phyloP scores from a whole-genome alignment of 2,329 filamentous ascomycete genomes.

The Clarireedia monteithiana region DNA sequence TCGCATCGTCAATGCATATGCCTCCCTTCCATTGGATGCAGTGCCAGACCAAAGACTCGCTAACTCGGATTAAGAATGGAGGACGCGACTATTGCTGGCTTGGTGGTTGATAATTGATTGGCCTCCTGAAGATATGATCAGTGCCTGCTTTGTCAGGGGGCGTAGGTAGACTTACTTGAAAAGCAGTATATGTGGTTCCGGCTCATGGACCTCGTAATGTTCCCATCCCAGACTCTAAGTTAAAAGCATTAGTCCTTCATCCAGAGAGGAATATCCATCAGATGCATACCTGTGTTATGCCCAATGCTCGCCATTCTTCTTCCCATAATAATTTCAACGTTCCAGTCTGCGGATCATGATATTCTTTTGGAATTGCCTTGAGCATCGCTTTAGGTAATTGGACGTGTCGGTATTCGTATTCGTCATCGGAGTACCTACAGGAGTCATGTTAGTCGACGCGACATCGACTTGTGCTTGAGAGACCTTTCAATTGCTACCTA shows the following conservation, averaged over 20 bases:
- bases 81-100: slow-evolving; percentile 18
- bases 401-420: slow-evolving; percentile 96
- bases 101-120: slow-evolving; percentile 21
- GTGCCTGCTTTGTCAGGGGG: neutral
- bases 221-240: slow-evolving; percentile 92
- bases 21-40: slow-evolving; percentile 17
- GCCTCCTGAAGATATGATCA: slow-evolving; percentile 23
- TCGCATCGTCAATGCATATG: slow-evolving; percentile 29
- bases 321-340: slow-evolving; percentile 96
- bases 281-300: slow-evolving; percentile 78
- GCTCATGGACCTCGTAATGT: slow-evolving; percentile 98
- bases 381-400: slow-evolving; percentile 98
- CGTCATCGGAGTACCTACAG: slow-evolving; percentile 78
- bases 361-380: slow-evolving; percentile 90
- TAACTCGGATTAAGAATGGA: slow-evolving; percentile 14
- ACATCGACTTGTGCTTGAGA: neutral
- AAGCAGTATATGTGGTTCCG: slow-evolving; percentile 93
- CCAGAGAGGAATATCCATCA: neutral
- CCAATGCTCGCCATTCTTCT: slow-evolving; percentile 94
- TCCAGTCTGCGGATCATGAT: slow-evolving; percentile 81
- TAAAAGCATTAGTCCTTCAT: neutral
- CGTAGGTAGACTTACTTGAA: slow-evolving; percentile 72
- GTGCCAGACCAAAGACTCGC: slow-evolving; percentile 20
- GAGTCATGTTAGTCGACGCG: slow-evolving; percentile 14
- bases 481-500: slow-evolving; percentile 36